Base-by-base conservation (phyloP, 2,329 filamentous ascomycete species). In the Botrytis medusae region DNA sequence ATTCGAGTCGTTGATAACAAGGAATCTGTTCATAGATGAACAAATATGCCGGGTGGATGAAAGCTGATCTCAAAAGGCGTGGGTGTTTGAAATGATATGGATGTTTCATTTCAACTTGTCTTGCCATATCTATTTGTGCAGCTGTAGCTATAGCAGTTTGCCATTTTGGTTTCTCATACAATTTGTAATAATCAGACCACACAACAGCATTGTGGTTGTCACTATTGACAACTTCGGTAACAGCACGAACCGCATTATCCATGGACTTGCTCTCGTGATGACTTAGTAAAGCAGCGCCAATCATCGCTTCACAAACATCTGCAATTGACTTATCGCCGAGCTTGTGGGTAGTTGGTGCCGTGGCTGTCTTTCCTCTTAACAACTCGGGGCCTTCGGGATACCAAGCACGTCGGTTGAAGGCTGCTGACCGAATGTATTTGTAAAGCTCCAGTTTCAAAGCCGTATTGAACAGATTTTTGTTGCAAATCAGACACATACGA, bases 251-350 rank as follows among this genome's bases (percentile, higher is more conserved):
- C 0, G 89, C 89, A 80, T 88, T 80, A 79, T 91, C 87, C 78
- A 90, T 87, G 73, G 83, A 80, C 32, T 79, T 80, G 1, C 79
- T 79, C 8, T 83, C 78, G 10, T 78, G 76, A 60, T 80, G 80
- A 0, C 85, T 87, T 57, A 92, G 82, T 69, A 91, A 90, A 0
- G 95, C 92, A 3, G 95, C 96, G 9, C 95, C 96, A 65, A 99
- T 98, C 73, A 98, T 84, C 0, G 96, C 95, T 81, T 98, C 96
- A 74, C 93, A 97, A 0, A 98, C 94, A 82, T 98, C 96, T 5
- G 96, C 95, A 78, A 97, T 91, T 0, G 92, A 92, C 84, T 99
- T 99, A 82, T 97, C 93, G 0, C 90, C 91, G 2, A 99, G 87
- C 0, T 84, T 84, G 79, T 98, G 95, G 16, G 83, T 86, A 9